phyloP scores from a whole-genome alignment of 306 rosid species.

The Leucaena leucocephala region DNA sequence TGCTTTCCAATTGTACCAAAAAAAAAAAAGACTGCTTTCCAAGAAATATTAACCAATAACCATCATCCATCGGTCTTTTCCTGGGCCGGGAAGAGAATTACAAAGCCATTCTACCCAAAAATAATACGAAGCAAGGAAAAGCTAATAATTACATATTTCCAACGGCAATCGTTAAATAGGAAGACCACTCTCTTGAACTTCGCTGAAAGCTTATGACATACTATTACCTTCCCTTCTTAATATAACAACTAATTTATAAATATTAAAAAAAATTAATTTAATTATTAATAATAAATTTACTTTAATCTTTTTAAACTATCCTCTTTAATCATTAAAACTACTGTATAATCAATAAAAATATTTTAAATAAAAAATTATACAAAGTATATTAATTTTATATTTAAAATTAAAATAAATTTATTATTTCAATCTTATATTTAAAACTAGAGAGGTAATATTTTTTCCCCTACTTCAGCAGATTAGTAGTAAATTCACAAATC shows the following conservation, averaged over 20 bases:
- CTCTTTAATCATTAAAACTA: too few species aligned
- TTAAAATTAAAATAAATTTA: too few species aligned
- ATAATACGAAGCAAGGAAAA: background rate
- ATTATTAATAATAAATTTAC: too few species aligned
- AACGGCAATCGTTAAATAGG: background rate
- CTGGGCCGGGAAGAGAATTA: background rate
- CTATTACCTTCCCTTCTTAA: background rate
- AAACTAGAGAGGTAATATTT: too few species aligned
- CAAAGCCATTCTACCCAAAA: background rate
- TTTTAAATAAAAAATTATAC: too few species aligned
- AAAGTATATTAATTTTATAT: too few species aligned
- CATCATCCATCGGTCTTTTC: background rate
- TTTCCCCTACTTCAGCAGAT: too few species aligned
- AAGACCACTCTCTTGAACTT: background rate
- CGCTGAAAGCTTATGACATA: background rate
- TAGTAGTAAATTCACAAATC: constrained; percentile 11
- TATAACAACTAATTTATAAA: too few species aligned
- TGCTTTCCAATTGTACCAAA: background rate
- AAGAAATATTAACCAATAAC: background rate
- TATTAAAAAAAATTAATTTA: too few species aligned
- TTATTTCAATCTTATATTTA: too few species aligned
- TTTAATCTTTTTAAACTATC: too few species aligned
- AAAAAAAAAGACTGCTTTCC: background rate
- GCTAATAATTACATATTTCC: background rate
- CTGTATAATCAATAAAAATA: too few species aligned